Base-by-base conservation (phyloP, 1,139 yeast species). In the Lodderomyces orthopsilosis region DNA sequence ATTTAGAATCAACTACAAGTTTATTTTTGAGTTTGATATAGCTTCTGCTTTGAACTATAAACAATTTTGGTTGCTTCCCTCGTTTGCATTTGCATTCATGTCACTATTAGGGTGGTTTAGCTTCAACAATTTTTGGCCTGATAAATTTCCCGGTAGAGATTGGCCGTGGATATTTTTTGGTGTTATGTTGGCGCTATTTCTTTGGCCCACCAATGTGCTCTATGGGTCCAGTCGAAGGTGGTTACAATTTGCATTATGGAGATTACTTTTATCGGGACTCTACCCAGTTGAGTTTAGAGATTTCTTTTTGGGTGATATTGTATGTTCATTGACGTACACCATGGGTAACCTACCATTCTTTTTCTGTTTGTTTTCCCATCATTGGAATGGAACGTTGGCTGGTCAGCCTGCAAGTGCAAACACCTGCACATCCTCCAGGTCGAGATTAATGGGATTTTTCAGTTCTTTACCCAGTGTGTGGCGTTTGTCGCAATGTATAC, bases 261-360 rank as follows among this genome's bases (percentile, higher is more conserved):
- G 98, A 57, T 66, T 93, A 38, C 35, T 85, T 0, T 68, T 86
- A 4, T 85, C 96, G 1, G 98, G 98, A 0, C 70, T 89, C 33
- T 93, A 86, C 56, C 96, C 98, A 0, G 97, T 93, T 43, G 98
- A 93, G 63, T 93, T 93, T 59, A 74, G 94, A 47, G 98, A 93
- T 64, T 91, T 93, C 70, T 90, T 89, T 60, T 55, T 91, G 43
- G 98, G 98, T 17, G 98, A 93, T 63, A 82, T 93, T 27, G 69
- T 90, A 42, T 87, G 95, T 63, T 86, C 96, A 30, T 69, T 93
- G 58, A 86, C 96, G 1, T 93, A 93, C 62, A 78, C 96, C 1
- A 71, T 89, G 70, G 87, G 96, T 3, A 93, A 91, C 55, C 66
- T 88, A 22, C 85, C 95, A 1, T 80, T 90, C 61, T 89, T 88